A percentile compares a stretch with the other conserved stretches of the same genome.
These are phyloP conservation scores for Casaregolazyma lundiana DNA, from an alignment of 1,139 yeast species.

Conservation along the genomic window DNA sequence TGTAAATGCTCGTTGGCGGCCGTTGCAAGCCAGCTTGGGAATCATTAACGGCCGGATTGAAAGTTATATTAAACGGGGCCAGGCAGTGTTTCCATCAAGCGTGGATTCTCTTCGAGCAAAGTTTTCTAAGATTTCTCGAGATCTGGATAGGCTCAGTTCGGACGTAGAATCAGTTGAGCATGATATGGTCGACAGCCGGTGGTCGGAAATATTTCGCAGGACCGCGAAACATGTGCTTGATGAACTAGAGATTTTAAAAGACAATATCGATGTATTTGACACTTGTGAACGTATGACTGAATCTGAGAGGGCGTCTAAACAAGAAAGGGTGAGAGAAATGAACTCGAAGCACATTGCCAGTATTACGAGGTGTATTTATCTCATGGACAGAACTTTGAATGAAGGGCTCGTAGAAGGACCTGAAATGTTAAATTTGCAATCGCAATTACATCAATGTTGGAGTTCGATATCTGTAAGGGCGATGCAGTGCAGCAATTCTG, in stretches of 20 bases:
- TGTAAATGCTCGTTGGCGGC: conserved; percentile 40
- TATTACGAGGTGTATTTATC: conserved; percentile 18
- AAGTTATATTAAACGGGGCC: conserved; percentile 38
- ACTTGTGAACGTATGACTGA: conserved; percentile 13
- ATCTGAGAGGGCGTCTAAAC: conserved; percentile 10
- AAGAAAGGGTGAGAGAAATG: conserved; percentile 17
- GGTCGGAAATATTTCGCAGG: conserved; percentile 39
- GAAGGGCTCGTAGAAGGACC: conserved; percentile 20
- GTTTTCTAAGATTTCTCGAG: conserved; percentile 39
- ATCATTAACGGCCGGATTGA: conserved; percentile 54
- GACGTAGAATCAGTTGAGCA: conserved; percentile 41
- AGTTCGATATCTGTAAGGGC: conserved; percentile 8
- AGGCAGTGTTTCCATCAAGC: conserved; percentile 34
- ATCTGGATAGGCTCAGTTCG: conserved; percentile 40
- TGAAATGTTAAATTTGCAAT: conserved; percentile 19
- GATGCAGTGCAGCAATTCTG: not conserved
- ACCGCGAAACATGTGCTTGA: conserved; percentile 24
- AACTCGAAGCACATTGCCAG: conserved; percentile 21
- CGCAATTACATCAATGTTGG: conserved; percentile 22
- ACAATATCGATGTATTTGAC: conserved; percentile 16
- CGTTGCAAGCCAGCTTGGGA: conserved; percentile 56
- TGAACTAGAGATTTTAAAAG: conserved; percentile 21
- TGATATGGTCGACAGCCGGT: conserved; percentile 49
- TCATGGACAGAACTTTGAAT: conserved; percentile 23
- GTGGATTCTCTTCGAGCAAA: conserved; percentile 37